Evolutionary conservation across 805 yeast species (phyloP).

Genomic region (Barnettozyma siamensis): DNA sequence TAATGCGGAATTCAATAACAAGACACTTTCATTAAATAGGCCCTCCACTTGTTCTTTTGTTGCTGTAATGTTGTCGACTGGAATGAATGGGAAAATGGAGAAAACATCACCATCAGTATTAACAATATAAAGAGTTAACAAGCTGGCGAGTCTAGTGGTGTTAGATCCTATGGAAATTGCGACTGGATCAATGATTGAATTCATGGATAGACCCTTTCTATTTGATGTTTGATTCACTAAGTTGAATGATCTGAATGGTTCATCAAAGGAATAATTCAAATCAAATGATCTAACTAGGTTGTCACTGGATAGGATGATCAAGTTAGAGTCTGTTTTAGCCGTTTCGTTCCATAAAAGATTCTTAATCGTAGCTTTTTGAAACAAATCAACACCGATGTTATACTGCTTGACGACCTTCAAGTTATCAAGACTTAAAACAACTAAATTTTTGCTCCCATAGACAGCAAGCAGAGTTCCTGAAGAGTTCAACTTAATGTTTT

Average conservation of each 20-base stretch:
- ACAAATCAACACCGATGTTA: constrained; percentile 24
- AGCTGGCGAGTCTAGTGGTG: constrained; percentile 28
- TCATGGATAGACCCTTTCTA: constrained; percentile 16
- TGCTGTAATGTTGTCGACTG: constrained; percentile 35
- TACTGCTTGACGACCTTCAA: constrained; percentile 17
- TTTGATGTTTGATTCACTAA: constrained; percentile 17
- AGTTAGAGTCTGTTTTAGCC: constrained; percentile 36
- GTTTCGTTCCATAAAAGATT: constrained; percentile 41
- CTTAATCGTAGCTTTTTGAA: constrained; percentile 26
- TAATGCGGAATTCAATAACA: constrained; percentile 23
- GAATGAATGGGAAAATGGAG: constrained; percentile 59
- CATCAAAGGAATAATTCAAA: constrained; percentile 24
- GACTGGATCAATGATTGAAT: constrained; percentile 18
- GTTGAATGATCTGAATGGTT: constrained; percentile 18
- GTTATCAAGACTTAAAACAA: constrained; percentile 29
- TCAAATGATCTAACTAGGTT: constrained; percentile 31
- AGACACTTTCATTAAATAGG: constrained; percentile 30
- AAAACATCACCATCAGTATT: constrained; percentile 55
- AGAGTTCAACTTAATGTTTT: constrained; percentile 32
- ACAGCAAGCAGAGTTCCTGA: constrained; percentile 39
- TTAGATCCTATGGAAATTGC: constrained; percentile 23
- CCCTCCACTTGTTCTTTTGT: constrained; percentile 27
- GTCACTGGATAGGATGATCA: constrained; percentile 37
- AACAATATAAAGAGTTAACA: constrained; percentile 47
- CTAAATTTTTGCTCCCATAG: constrained; percentile 28